Conservation (phyloP, 805 yeast genomes). For the Blastobotrys peoriensis region DNA sequence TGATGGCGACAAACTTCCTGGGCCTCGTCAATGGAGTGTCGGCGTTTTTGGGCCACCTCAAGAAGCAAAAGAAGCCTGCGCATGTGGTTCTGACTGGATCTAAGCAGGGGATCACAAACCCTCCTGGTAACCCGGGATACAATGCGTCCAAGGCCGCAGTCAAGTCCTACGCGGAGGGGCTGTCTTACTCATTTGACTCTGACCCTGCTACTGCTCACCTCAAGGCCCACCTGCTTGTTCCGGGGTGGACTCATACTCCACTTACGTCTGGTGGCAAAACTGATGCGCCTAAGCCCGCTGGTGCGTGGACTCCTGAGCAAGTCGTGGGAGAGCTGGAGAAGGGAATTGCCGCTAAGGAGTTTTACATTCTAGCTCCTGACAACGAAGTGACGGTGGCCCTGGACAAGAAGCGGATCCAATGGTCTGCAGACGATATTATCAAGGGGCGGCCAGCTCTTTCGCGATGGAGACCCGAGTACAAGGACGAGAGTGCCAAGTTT, state of each 20-base stretch:
- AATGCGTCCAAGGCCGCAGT: constrained; percentile 55
- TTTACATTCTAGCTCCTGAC: constrained; percentile 25
- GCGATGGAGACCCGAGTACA: constrained; percentile 19
- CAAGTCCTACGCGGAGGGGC: constrained; percentile 35
- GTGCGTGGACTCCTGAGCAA: constrained; percentile 27
- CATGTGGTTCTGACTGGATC: constrained; percentile 24
- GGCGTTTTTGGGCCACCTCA: constrained; percentile 21
- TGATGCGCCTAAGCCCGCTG: constrained; percentile 20
- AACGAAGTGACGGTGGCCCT: constrained; percentile 21
- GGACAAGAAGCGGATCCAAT: constrained; percentile 22
- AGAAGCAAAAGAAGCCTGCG: constrained; percentile 11
- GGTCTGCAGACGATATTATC: constrained; percentile 20
- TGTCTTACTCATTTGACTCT: constrained; percentile 22
- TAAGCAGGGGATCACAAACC: constrained; percentile 28
- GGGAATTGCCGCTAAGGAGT: constrained; percentile 17
- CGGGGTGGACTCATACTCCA: constrained; percentile 27
- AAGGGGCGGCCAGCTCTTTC: constrained; percentile 21
- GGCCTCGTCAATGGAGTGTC: constrained; percentile 25
- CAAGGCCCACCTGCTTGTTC: constrained; percentile 19
- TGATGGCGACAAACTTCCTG: constrained; percentile 22
- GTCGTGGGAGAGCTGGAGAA: constrained; percentile 21
- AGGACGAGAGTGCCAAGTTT: neutral
- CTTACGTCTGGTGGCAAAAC: constrained; percentile 21
- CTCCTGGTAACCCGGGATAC: constrained; percentile 52
- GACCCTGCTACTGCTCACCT: constrained; percentile 11